These are phyloP conservation scores for Pythium pyrilobum DNA, from an alignment of 352 stramenopile genomes.

Conservation along the genomic window DNA sequence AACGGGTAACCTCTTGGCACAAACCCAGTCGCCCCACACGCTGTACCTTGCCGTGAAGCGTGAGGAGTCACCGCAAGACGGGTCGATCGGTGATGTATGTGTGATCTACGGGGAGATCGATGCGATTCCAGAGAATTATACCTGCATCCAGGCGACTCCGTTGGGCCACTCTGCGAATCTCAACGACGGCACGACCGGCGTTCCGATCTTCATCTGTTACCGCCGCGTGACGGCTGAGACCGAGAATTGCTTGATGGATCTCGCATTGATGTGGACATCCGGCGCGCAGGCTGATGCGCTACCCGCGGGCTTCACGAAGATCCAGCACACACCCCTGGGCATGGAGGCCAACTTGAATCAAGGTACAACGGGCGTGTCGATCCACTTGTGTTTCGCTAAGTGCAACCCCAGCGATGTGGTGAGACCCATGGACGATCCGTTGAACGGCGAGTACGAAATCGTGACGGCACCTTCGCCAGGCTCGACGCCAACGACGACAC, in stretches of 20 bases:
- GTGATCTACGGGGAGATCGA: slow-evolving; percentile 88
- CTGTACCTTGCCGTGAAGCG: slow-evolving; percentile 74
- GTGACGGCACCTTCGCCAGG: slow-evolving; percentile 4
- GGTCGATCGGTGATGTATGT: slow-evolving; percentile 65
- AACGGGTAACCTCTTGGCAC: slow-evolving; percentile 63
- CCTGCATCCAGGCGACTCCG: slow-evolving; percentile 64
- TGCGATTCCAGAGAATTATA: slow-evolving; percentile 71
- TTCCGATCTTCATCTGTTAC: slow-evolving; percentile 85
- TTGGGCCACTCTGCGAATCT: slow-evolving; percentile 70
- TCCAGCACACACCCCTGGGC: slow-evolving; percentile 78
- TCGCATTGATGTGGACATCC: slow-evolving; percentile 75
- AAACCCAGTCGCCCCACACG: slow-evolving; percentile 65
- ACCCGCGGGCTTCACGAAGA: slow-evolving; percentile 71
- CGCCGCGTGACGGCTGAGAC: slow-evolving; percentile 25
- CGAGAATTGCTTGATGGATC: slow-evolving; percentile 67
- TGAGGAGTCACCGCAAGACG: slow-evolving; percentile 36
- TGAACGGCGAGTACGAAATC: slow-evolving; percentile 84
- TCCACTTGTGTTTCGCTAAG: slow-evolving; percentile 74
- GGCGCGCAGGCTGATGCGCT: slow-evolving; percentile 51
- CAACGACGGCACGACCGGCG: slow-evolving; percentile 68
- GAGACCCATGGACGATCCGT: slow-evolving; percentile 45
- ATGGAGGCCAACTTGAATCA: slow-evolving; percentile 88
- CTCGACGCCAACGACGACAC: not conserved
- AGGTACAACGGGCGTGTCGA: slow-evolving; percentile 62
- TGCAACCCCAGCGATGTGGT: slow-evolving; percentile 42